Conservation (phyloP, 352 stramenopile genomes). For the Paralagenidium karlingii region DNA sequence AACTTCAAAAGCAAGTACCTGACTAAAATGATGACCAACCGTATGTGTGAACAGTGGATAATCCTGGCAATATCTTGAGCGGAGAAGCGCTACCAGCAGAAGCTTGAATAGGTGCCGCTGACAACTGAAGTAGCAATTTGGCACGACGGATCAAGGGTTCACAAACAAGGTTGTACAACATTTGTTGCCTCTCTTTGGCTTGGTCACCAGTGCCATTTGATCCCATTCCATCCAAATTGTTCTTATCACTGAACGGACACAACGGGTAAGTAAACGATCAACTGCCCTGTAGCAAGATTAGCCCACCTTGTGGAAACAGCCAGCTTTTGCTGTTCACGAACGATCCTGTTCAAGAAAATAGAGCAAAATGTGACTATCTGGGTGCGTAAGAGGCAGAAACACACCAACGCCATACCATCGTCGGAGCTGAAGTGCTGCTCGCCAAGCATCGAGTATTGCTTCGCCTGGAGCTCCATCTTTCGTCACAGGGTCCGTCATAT, state of each 20-base stretch:
- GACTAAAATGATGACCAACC: conserved; percentile 13
- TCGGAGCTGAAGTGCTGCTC: conserved; percentile 61
- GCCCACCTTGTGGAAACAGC: conserved; percentile 40
- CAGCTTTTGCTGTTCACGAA: conserved; percentile 78
- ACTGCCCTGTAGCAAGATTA: neutral
- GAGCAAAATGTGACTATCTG: neutral
- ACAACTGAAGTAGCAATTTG: conserved; percentile 43
- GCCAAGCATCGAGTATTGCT: conserved; percentile 55
- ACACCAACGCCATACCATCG: conserved; percentile 30
- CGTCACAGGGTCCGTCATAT: conserved; percentile 46
- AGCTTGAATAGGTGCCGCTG: conserved; percentile 25
- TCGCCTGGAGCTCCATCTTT: conserved; percentile 49
- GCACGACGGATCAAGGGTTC: conserved; percentile 63
- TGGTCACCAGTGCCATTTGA: conserved; percentile 21
- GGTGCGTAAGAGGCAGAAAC: too few species aligned
- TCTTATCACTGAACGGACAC: conserved; percentile 16
- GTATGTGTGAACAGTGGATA: conserved; percentile 38
- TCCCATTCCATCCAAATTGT: too few species aligned
- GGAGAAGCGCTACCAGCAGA: conserved; percentile 14
- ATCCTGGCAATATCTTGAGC: conserved; percentile 61
- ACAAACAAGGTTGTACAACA: conserved; percentile 66
- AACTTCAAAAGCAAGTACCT: neutral
- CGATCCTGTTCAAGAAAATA: conserved; percentile 38
- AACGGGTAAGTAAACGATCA: conserved; percentile 1
- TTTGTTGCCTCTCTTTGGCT: conserved; percentile 51